Evolutionary conservation across 129 eudicot genomes (phyloP).

Genomic region (Rutidosis leptorrhynchoides): DNA sequence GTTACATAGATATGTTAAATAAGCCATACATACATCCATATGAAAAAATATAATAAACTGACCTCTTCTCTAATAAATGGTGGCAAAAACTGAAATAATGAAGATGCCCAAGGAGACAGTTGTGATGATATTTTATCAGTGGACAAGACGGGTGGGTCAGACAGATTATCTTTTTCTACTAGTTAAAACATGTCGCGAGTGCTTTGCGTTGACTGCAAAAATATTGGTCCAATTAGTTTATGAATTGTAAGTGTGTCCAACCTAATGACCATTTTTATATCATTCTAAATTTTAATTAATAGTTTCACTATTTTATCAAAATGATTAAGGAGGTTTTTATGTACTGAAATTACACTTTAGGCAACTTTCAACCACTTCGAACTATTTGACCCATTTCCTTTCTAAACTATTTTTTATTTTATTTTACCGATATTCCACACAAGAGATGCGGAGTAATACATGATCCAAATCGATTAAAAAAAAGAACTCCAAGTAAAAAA

Average conservation of each 20-base stretch:
- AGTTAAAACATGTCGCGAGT: neutral
- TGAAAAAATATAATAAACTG: neutral
- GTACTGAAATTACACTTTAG: neutral
- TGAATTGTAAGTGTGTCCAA: too few relatives aligned
- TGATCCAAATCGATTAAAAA: neutral
- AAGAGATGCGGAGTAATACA: neutral
- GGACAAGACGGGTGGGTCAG: conserved; percentile 3
- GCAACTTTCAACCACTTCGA: neutral
- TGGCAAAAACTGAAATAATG: conserved; percentile 84
- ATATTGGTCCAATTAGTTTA: too few relatives aligned
- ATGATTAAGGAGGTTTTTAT: neutral
- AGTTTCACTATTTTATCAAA: neutral
- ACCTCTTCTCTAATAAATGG: conserved; percentile 88
- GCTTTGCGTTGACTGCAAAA: neutral
- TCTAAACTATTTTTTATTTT: neutral
- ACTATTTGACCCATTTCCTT: neutral
- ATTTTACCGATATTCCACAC: neutral
- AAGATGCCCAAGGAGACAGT: conserved; percentile 99
- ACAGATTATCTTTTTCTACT: neutral
- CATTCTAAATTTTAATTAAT: neutral
- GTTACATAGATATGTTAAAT: neutral
- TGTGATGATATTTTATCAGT: conserved; percentile 78
- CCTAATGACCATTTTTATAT: neutral
- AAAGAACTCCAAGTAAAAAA: neutral
- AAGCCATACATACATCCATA: neutral